These are phyloP conservation scores for Mytilinidion resinicola DNA, from an alignment of 495 filamentous ascomycete species.

Conservation along the genomic window DNA sequence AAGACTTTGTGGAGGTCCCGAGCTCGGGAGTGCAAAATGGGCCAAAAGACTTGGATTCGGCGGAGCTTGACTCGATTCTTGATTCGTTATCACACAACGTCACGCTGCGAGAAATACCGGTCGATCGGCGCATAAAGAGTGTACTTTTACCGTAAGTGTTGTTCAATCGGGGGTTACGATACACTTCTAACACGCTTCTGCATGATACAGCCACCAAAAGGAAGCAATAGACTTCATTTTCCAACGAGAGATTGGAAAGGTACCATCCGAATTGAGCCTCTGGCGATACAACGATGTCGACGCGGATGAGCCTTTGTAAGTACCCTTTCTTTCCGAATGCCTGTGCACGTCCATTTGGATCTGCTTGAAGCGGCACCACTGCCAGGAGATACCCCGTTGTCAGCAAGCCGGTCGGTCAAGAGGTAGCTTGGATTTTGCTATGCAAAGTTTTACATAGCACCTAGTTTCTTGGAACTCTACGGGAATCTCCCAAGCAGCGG, in stretches of 20 bases:
- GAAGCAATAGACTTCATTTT: slow-evolving; percentile 6
- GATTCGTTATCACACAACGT: slow-evolving; percentile 1
- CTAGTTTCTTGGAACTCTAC: too few relatives aligned
- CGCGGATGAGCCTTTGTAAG: slow-evolving; percentile 6
- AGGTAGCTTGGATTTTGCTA: too few relatives aligned
- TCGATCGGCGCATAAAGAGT: neutral
- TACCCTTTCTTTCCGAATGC: slow-evolving; percentile 6
- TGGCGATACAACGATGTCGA: slow-evolving; percentile 2
- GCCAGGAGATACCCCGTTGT: too few relatives aligned
- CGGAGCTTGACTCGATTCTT: neutral
- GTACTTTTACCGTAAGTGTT: neutral
- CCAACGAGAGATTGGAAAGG: slow-evolving; percentile 3
- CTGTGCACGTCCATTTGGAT: too few relatives aligned
- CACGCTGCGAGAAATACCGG: neutral
- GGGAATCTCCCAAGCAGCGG: too few relatives aligned
- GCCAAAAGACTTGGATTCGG: neutral
- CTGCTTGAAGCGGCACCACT: too few relatives aligned
- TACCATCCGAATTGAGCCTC: neutral
- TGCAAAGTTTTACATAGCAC: too few relatives aligned
- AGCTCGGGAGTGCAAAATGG: neutral
- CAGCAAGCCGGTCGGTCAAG: too few relatives aligned
- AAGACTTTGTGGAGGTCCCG: neutral
- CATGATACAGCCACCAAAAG: slow-evolving; percentile 2
- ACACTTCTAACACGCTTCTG: too few relatives aligned
- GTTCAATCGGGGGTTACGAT: too few relatives aligned